Evolutionary conservation across 148 eudicot genomes (phyloP), one percentile per base, ranked within the genome.

Genomic region (Amaranthus cruentus): DNA sequence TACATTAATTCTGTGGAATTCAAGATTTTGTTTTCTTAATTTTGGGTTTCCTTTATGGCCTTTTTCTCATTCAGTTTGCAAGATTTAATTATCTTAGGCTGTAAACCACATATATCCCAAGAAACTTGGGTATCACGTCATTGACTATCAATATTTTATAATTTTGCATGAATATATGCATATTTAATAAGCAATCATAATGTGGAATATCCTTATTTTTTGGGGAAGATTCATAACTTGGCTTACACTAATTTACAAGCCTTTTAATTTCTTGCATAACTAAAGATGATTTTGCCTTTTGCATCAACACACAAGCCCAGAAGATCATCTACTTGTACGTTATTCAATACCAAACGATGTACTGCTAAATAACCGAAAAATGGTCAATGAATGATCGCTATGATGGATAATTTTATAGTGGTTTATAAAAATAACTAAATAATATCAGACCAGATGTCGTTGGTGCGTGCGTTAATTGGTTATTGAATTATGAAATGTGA

Each of bases 61-160:
- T 10, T 48, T 77, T 55, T 56, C 55, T 28, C 49, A 49, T 71
- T 58, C n/a, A 69, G 47, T 71, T 48, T 64, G 15, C 58, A 54
- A 56, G 62, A 55, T 15, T 18, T 44, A 42, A 44, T 55, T 18
- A 2, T 52, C 15, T 28, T 7, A 75, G 11, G 58, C 15, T 47
- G 51, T 60, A 52, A 51, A 43, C 4, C 65, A 28, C 46, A 62
- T 68, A 50, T 44, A 75, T 67, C 28, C 7, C 13, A 57, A 49
- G 67, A 78, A 67, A 73, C 81, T 73, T 73, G 9, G 47, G 73
- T 60, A 47, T 53, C 28, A 78, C 75, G 61, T 51, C 56, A 10
- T 66, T 66, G 69, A 66, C 69, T 49, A 47, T 7, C 0, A 48
- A n/a, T 8, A 6, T 47, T 7, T 2, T 21, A 47, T 66, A 2